These are phyloP conservation scores for Apiospora aurea DNA, from an alignment of 2,329 filamentous ascomycete genomes.

Conservation along the genomic window DNA sequence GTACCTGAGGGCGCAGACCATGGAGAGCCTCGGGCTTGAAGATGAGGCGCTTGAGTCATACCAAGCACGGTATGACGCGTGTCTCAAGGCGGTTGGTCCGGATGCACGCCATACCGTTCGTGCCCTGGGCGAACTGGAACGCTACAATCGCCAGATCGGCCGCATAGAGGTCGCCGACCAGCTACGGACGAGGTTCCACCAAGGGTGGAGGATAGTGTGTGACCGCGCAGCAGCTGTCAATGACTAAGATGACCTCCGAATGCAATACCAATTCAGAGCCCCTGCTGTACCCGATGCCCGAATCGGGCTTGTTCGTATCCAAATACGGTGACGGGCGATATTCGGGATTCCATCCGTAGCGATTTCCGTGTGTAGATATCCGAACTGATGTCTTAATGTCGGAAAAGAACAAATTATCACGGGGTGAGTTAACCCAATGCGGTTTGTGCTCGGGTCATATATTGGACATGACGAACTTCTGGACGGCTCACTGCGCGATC, in stretches of 20 bases:
- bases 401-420: not conserved
- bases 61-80: constrained; percentile 14
- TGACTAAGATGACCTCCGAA: not conserved
- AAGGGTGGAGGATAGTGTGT: constrained; percentile 18
- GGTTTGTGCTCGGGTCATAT: not conserved
- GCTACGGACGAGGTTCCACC: constrained; percentile 5
- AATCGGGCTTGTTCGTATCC: not conserved
- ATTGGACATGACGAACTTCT: constrained; percentile 1
- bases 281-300: not conserved
- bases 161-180: constrained; percentile 22
- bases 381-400: not conserved
- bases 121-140: constrained; percentile 23
- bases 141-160: constrained; percentile 25
- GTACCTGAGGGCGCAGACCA: constrained; percentile 13
- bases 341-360: not conserved
- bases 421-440: not conserved
- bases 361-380: not conserved
- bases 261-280: not conserved
- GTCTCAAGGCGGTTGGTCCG: constrained; percentile 20
- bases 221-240: constrained; percentile 14
- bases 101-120: constrained; percentile 23
- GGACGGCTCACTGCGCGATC: not conserved
- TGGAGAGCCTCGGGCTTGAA: constrained; percentile 15
- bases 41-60: constrained; percentile 11
- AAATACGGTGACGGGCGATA: not conserved